phyloP scores from a whole-genome alignment of 495 filamentous ascomycete species.

The Talaromyces borbonicus region DNA sequence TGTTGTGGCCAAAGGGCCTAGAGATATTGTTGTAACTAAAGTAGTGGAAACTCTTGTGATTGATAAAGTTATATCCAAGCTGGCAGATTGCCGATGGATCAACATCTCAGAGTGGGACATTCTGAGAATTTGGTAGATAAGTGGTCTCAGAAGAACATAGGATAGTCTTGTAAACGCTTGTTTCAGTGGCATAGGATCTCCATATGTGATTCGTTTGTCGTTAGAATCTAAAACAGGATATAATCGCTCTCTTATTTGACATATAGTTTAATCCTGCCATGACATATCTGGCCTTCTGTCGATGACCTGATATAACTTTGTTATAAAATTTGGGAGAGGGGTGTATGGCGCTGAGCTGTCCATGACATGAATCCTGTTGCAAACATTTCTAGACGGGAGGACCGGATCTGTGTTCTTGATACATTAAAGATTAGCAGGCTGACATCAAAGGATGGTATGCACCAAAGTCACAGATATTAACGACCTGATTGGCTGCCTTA shows the following conservation, averaged over 20 bases:
- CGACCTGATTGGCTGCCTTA: neutral
- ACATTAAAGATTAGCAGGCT: neutral
- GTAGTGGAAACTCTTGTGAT: conserved; percentile 6
- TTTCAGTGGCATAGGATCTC: neutral
- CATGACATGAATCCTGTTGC: neutral
- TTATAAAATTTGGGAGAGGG: neutral
- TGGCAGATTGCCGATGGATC: conserved; percentile 2
- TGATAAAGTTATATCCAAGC: conserved; percentile 1
- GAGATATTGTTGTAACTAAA: neutral
- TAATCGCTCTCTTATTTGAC: neutral
- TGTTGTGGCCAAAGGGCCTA: neutral
- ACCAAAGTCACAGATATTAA: neutral
- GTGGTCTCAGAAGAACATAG: neutral
- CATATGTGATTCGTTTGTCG: neutral
- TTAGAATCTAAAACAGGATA: neutral
- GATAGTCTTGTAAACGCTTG: neutral
- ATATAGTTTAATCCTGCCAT: neutral
- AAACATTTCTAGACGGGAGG: neutral
- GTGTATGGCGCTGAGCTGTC: neutral
- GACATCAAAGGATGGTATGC: neutral
- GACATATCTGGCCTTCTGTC: neutral
- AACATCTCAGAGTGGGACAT: conserved; percentile 4
- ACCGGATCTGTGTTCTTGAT: neutral
- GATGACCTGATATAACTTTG: neutral
- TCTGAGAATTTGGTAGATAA: neutral